Percentiles rank a stretch among this genome's conserved stretches.
phyloP scores from a whole-genome alignment of 2,329 filamentous ascomycete species.

The Paecilomyces niveus region DNA sequence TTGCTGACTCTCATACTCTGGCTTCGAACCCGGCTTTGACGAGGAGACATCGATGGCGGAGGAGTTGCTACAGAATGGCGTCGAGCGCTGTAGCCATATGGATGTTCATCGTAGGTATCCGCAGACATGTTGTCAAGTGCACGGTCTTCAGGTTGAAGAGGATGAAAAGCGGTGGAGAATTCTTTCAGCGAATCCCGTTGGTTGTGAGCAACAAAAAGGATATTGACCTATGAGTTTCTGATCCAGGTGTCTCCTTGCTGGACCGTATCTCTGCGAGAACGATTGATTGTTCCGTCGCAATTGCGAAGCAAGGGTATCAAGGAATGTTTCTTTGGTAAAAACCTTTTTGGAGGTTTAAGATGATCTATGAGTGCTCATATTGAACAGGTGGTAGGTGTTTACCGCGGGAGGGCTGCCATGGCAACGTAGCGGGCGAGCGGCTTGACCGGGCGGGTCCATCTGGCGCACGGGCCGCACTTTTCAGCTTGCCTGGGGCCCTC shows the following conservation, averaged over 20 bases:
- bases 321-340: conserved; percentile 4
- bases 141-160: conserved; percentile 4
- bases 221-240: not conserved
- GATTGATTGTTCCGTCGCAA: not conserved
- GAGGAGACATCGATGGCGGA: conserved; percentile 34
- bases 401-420: conserved; percentile 27
- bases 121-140: conserved; percentile 34
- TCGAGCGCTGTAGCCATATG: conserved; percentile 19
- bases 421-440: conserved; percentile 25
- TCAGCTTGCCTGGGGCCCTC: not conserved
- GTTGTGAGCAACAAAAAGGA: conserved; percentile 1
- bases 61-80: conserved; percentile 47
- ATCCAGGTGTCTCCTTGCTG: conserved; percentile 2
- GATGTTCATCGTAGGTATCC: conserved; percentile 31
- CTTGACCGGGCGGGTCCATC: not conserved
- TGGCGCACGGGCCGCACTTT: not conserved
- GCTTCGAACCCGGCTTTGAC: conserved; percentile 43
- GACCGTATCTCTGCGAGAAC: not conserved
- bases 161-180: conserved; percentile 7
- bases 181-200: conserved; percentile 3
- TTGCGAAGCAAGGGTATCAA: not conserved
- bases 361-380: conserved; percentile 8
- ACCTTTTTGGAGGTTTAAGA: not conserved
- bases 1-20: conserved; percentile 68
- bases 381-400: conserved; percentile 23